These are phyloP conservation scores for Colletotrichum simmondsii DNA, from an alignment of 2,329 filamentous ascomycete species.

Conservation along the genomic window DNA sequence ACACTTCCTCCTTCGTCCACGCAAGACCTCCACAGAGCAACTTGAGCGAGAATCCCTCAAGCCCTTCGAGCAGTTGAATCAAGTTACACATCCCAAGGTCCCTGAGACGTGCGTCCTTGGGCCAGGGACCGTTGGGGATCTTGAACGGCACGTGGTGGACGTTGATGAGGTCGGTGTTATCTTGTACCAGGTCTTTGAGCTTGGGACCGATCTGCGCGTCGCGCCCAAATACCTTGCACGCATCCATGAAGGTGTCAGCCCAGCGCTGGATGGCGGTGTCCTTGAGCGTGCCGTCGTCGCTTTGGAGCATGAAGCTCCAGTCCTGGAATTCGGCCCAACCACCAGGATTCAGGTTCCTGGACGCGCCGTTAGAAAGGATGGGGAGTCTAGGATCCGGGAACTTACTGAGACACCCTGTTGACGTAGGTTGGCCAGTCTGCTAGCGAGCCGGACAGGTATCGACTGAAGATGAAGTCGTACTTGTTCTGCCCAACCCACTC, in stretches of 20 bases:
- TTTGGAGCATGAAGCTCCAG: not conserved
- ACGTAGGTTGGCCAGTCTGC: not conserved
- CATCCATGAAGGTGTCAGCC: not conserved
- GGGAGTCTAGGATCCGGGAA: too few species aligned
- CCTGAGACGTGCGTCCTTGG: slow-evolving; percentile 43
- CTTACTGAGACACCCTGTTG: not conserved
- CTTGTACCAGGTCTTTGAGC: not conserved
- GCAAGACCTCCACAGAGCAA: slow-evolving; percentile 44
- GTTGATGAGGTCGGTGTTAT: not conserved
- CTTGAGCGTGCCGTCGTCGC: not conserved
- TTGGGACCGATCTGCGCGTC: not conserved
- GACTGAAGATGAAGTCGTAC: not conserved
- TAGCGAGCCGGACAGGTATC: not conserved
- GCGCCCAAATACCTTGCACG: not conserved
- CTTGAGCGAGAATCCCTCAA: slow-evolving; percentile 39
- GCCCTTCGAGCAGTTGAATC: slow-evolving; percentile 31
- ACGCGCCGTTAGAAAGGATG: too few species aligned
- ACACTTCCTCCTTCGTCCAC: slow-evolving; percentile 41
- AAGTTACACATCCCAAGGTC: slow-evolving; percentile 42
- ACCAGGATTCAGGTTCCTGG: too few species aligned
- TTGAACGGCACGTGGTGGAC: not conserved
- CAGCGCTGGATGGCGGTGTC: not conserved
- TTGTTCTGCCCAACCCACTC: too few species aligned
- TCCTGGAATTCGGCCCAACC: not conserved
- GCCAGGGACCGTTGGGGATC: not conserved